Conservation (phyloP, 306 rosid species). For the Crotalaria pallida region DNA sequence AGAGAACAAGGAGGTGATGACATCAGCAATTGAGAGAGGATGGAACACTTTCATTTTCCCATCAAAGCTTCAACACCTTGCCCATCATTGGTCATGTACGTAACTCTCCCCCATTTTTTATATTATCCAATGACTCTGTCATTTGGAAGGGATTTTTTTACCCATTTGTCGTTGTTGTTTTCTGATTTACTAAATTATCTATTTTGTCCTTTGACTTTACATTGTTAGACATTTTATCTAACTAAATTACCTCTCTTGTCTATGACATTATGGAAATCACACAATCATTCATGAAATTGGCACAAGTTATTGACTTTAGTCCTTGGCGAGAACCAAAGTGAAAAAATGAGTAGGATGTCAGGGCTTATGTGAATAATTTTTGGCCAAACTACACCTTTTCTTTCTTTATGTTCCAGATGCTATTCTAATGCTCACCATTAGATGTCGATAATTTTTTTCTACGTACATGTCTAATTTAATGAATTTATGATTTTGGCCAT, state of each 20-base stretch:
- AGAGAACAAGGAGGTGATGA: conserved; percentile 58
- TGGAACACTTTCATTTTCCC: conserved; percentile 77
- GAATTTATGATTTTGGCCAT: conserved; percentile 23
- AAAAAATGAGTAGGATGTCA: too few relatives aligned
- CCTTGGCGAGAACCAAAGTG: too few relatives aligned
- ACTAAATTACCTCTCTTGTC: too few relatives aligned
- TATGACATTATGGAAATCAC: too few relatives aligned
- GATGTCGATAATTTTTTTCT: not conserved
- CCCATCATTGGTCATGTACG: conserved; percentile 79
- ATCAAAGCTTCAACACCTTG: conserved; percentile 45
- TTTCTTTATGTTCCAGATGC: not conserved
- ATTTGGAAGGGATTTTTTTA: not conserved
- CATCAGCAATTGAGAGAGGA: conserved; percentile 88
- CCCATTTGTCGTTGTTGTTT: not conserved
- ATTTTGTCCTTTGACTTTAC: too few relatives aligned
- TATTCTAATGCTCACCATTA: not conserved
- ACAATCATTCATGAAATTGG: too few relatives aligned
- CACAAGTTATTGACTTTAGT: too few relatives aligned
- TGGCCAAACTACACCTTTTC: not conserved
- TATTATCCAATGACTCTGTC: not conserved
- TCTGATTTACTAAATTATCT: too few relatives aligned
- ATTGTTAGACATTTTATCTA: too few relatives aligned
- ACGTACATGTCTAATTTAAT: not conserved
- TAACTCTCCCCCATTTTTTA: not conserved
- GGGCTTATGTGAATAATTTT: too few relatives aligned